phyloP scores from a whole-genome alignment of 441 rosid species.

The Kokia cookei region DNA sequence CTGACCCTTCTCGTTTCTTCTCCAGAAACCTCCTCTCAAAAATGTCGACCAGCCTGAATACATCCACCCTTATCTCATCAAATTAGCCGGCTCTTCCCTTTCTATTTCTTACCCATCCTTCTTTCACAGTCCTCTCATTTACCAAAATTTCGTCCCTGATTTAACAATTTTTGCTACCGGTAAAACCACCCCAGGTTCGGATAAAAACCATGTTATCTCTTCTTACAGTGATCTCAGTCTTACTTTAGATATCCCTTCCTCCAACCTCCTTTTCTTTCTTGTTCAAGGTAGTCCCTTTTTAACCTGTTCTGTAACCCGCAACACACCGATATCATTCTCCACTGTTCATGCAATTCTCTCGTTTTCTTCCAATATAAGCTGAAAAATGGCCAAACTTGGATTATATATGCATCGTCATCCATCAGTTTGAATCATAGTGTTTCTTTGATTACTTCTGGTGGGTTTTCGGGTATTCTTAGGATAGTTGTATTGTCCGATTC shows the following conservation, averaged over 20 bases:
- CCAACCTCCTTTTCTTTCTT: slow-evolving; percentile 66
- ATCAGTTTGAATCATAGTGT: slow-evolving; percentile 34
- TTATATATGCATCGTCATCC: slow-evolving; percentile 67
- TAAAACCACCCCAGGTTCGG: slow-evolving; percentile 19
- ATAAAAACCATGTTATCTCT: slow-evolving; percentile 49
- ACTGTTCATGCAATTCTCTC: slow-evolving; percentile 76
- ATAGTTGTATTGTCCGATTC: slow-evolving; percentile 48
- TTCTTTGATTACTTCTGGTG: slow-evolving; percentile 41
- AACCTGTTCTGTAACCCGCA: slow-evolving; percentile 48
- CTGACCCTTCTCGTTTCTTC: slow-evolving; percentile 80
- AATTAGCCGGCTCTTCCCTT: slow-evolving; percentile 53
- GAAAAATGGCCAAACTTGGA: slow-evolving; percentile 88
- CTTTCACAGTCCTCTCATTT: slow-evolving; percentile 50
- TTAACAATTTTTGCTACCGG: slow-evolving; percentile 52
- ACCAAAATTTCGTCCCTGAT: slow-evolving; percentile 60
- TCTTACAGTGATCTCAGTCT: slow-evolving; percentile 69
- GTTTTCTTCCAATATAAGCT: slow-evolving; percentile 38
- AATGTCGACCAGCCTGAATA: slow-evolving; percentile 80
- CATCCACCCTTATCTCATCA: slow-evolving; percentile 83
- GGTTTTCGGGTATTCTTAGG: slow-evolving; percentile 62
- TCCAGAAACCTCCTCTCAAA: slow-evolving; percentile 57
- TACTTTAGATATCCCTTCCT: slow-evolving; percentile 66
- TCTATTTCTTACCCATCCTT: slow-evolving; percentile 68
- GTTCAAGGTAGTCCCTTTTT: slow-evolving; percentile 83
- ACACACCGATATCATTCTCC: slow-evolving; percentile 45